Percentiles rank a stretch among this genome's conserved stretches.
These are phyloP conservation scores for Nicotiana attenuata DNA, from an alignment of 257 asterid species.

Conservation along the genomic window DNA sequence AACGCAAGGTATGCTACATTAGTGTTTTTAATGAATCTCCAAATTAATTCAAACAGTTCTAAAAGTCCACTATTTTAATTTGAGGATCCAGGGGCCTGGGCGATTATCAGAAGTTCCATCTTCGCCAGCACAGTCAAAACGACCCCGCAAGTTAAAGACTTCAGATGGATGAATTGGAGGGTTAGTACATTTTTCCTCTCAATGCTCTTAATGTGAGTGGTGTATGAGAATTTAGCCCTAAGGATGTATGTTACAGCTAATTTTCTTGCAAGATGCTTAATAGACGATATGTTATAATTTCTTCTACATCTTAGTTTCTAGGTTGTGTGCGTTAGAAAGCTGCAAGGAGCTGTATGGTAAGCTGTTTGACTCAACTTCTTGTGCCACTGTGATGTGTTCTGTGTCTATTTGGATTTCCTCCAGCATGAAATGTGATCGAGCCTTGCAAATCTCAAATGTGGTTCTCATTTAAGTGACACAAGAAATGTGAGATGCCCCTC, in stretches of 20 bases:
- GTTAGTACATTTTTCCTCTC: slow-evolving; percentile 1
- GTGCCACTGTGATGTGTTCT: neutral
- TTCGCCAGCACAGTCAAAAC: slow-evolving; percentile 82
- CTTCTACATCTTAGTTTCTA: neutral
- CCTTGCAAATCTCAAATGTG: neutral
- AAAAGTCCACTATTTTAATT: neutral
- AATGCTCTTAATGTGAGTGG: neutral
- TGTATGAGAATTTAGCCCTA: neutral
- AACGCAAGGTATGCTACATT: slow-evolving; percentile 60
- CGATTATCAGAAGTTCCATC: slow-evolving; percentile 75
- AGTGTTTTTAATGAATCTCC: neutral
- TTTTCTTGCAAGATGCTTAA: neutral
- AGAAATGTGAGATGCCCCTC: neutral
- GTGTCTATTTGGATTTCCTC: neutral
- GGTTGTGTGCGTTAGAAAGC: neutral
- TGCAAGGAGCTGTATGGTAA: neutral
- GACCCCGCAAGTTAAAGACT: slow-evolving; percentile 74
- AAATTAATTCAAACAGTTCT: neutral
- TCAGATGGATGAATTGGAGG: slow-evolving; percentile 37
- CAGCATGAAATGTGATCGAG: neutral
- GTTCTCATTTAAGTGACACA: neutral
- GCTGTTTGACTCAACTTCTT: slow-evolving; percentile 2
- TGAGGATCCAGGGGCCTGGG: slow-evolving; percentile 59
- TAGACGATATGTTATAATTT: neutral
- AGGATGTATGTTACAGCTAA: neutral